Conservation (phyloP, 805 yeast species). For the Candida oleophila region DNA sequence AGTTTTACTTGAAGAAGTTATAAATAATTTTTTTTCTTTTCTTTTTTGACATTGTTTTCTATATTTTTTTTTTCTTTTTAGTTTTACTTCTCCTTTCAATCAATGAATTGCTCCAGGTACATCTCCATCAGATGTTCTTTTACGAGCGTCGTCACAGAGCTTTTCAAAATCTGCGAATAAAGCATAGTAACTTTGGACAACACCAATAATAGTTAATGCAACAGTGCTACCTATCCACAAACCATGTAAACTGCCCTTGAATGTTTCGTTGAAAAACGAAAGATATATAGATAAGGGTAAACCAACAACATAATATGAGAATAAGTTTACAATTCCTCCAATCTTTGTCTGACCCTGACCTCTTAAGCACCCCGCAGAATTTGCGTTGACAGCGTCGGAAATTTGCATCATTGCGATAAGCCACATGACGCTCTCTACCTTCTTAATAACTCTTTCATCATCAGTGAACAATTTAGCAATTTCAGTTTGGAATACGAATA, state of each 20-base stretch:
- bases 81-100: too few relatives aligned
- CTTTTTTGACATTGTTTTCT: too few relatives aligned
- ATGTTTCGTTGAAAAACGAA: slow-evolving; percentile 45
- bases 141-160: slow-evolving; percentile 38
- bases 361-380: slow-evolving; percentile 72
- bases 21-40: slow-evolving; percentile 1
- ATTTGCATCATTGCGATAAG: slow-evolving; percentile 68
- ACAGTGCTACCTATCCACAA: slow-evolving; percentile 62
- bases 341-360: slow-evolving; percentile 75
- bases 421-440: slow-evolving; percentile 55
- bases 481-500: slow-evolving; percentile 29
- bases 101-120: neutral
- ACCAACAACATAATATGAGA: slow-evolving; percentile 61
- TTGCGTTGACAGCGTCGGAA: slow-evolving; percentile 66
- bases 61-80: too few relatives aligned
- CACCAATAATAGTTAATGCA: slow-evolving; percentile 51
- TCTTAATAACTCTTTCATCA: slow-evolving; percentile 54
- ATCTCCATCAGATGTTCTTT: slow-evolving; percentile 24
- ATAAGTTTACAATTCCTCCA: slow-evolving; percentile 57
- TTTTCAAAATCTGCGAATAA: slow-evolving; percentile 35
- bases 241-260: slow-evolving; percentile 53
- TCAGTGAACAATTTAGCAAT: slow-evolving; percentile 53
- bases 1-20: neutral
- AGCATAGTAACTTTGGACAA: slow-evolving; percentile 40
- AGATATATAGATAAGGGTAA: slow-evolving; percentile 58